phyloP scores from a whole-genome alignment of 2,329 filamentous ascomycete genomes.

The Fusarium albidum region DNA sequence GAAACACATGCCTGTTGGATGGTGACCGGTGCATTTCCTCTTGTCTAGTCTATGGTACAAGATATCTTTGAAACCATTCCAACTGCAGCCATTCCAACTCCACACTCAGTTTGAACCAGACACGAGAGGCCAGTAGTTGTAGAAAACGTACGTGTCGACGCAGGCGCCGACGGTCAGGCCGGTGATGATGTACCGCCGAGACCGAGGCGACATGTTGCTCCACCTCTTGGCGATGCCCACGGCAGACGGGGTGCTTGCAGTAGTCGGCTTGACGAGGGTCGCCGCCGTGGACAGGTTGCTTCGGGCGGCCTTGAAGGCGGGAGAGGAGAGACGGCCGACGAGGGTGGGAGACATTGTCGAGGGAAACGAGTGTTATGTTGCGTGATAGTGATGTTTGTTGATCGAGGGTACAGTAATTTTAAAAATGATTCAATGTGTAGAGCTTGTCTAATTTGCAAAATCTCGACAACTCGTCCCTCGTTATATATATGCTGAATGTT shows the following conservation, averaged over 20 bases:
- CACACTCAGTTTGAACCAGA: constrained; percentile 19
- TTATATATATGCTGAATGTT: constrained; percentile 15
- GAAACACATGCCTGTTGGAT: too few species aligned
- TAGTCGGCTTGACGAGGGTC: constrained; percentile 14
- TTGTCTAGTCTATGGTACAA: too few species aligned
- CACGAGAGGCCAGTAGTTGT: constrained; percentile 40
- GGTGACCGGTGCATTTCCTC: too few species aligned
- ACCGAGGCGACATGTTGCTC: constrained; percentile 40
- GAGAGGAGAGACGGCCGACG: constrained; percentile 27
- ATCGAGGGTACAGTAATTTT: background rate
- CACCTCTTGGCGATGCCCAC: constrained; percentile 27
- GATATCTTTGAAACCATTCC: too few species aligned
- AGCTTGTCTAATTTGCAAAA: constrained; percentile 4
- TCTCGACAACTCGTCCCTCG: background rate
- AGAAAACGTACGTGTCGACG: constrained; percentile 39
- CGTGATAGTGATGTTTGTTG: background rate
- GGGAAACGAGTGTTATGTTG: background rate
- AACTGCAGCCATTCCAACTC: background rate
- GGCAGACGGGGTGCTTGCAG: constrained; percentile 1
- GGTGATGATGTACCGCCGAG: constrained; percentile 37
- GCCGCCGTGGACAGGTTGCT: constrained; percentile 37
- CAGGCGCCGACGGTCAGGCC: constrained; percentile 28
- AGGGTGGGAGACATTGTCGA: constrained; percentile 32
- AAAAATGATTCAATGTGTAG: background rate
- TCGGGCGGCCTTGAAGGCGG: constrained; percentile 18